Conservation (phyloP, 768 basidiomycete species). For the Hebeloma cylindrosporum region DNA sequence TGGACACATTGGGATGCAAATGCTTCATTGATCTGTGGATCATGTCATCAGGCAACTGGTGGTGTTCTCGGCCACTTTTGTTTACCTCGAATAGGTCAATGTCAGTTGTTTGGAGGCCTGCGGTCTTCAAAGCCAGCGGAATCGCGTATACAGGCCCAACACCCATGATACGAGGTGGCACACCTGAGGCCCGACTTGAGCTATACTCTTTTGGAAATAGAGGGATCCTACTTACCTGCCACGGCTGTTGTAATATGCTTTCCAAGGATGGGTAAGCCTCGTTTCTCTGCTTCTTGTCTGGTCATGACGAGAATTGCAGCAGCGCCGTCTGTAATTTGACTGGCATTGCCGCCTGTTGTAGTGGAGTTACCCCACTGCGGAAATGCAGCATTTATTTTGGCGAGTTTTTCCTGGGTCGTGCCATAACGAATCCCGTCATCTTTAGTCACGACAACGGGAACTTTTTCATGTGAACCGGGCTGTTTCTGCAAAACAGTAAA, state of each 20-base stretch:
- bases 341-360: conserved; percentile 86
- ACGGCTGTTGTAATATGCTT: conserved; percentile 77
- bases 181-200: conserved; percentile 38
- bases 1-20: conserved; percentile 86
- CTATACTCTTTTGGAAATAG: not conserved
- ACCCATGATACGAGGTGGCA: conserved; percentile 84
- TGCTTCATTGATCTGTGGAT: conserved; percentile 80
- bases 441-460: conserved; percentile 53
- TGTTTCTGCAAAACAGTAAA: conserved; percentile 67
- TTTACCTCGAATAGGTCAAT: conserved; percentile 79
- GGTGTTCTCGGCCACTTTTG: not conserved
- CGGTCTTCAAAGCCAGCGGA: conserved; percentile 66
- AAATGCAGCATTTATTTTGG: conserved; percentile 72
- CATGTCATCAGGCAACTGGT: conserved; percentile 1
- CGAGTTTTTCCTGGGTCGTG: conserved; percentile 63
- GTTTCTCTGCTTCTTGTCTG: conserved; percentile 71
- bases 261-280: conserved; percentile 71
- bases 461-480: conserved; percentile 50
- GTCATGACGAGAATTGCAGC: conserved; percentile 84
- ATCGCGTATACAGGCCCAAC: conserved; percentile 86
- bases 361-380: conserved; percentile 75
- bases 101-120: conserved; percentile 64
- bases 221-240: conserved; percentile 42
- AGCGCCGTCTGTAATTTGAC: conserved; percentile 82
- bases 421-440: conserved; percentile 82